Conservation (phyloP, 805 yeast genomes). For the Ogataea ramenticola region DNA sequence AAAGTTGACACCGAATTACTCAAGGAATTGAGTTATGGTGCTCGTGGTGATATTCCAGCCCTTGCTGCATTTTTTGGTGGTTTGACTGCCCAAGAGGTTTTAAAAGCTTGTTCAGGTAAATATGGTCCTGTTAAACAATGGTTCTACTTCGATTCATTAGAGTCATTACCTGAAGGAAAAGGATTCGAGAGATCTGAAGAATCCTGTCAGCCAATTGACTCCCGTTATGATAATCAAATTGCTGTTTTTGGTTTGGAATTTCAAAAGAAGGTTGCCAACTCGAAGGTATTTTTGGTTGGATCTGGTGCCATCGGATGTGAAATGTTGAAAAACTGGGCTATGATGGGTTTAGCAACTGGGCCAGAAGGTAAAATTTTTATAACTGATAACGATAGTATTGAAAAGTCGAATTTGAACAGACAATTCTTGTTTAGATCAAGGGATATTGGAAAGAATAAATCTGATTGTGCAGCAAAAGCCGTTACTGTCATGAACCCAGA, state of each 20-base stretch:
- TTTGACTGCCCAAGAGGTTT: constrained; percentile 89
- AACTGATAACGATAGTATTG: constrained; percentile 94
- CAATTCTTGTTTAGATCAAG: constrained; percentile 92
- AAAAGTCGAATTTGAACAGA: constrained; percentile 91
- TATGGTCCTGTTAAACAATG: constrained; percentile 90
- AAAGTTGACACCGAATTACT: constrained; percentile 58
- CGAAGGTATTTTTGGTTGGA: constrained; percentile 87
- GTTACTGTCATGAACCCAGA: constrained; percentile 83
- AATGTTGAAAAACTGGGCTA: constrained; percentile 96
- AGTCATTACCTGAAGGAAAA: constrained; percentile 66
- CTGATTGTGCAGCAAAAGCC: constrained; percentile 85
- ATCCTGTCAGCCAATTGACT: constrained; percentile 64
- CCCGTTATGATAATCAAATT: constrained; percentile 91
- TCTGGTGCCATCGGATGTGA: constrained; percentile 99
- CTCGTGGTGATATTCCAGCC: constrained; percentile 89
- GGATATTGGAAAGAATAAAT: constrained; percentile 88
- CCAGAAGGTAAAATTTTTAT: constrained; percentile 76
- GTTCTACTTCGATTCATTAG: constrained; percentile 90
- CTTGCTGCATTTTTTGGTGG: constrained; percentile 90
- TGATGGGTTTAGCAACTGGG: constrained; percentile 92
- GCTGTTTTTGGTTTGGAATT: constrained; percentile 85
- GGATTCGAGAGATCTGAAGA: constrained; percentile 58
- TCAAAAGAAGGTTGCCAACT: constrained; percentile 66
- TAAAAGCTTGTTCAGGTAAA: constrained; percentile 92
- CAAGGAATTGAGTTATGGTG: constrained; percentile 70